Conservation (phyloP, 164 flowering plant species). For the grape (Vitis vinifera) region ASM3070453v1 NC_081805.1:13631001-13631500, state of each 20-base stretch:
- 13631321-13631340: constrained; percentile 47
- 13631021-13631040: constrained; percentile 60
- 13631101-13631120: constrained; percentile 81
- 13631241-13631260: constrained; percentile 88
- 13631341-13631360: neutral
- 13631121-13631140: constrained; percentile 85
- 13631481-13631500: constrained; percentile 70
- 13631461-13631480: constrained; percentile 72
- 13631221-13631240: constrained; percentile 81
- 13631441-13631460: neutral
- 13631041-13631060: constrained; percentile 80
- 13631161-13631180: constrained; percentile 84
- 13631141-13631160: constrained; percentile 73
- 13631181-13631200: constrained; percentile 80
- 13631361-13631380: neutral
- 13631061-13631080: constrained; percentile 70
- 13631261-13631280: constrained; percentile 83
- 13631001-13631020: constrained; percentile 59
- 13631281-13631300: constrained; percentile 69
- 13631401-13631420: neutral
- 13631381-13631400: neutral
- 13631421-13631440: neutral
- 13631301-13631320: constrained; percentile 65
- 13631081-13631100: constrained; percentile 58
- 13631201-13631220: constrained; percentile 66